Base-by-base conservation (phyloP, 306 rosid species). In the Astragalus membranaceus region DNA sequence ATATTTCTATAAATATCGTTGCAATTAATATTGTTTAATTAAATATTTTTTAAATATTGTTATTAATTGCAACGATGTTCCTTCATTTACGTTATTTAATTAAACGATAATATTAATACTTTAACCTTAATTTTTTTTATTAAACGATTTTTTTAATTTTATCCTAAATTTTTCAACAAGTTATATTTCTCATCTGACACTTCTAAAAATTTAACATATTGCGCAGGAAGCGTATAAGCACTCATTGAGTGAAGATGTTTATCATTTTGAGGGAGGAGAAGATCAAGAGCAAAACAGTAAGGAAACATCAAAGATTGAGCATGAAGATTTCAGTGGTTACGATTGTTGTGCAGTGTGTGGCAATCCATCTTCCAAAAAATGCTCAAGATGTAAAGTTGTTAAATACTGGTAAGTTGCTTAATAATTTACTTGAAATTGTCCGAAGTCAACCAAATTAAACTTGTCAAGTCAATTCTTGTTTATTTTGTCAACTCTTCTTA, bases 351-450 rank as follows among this genome's bases (percentile, higher is more conserved):
- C 72, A 16, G 76, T 70, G 47, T 77, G 81, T 62, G 81, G 81
- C 5, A 70, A 33, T 70, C 72, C 76, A 43, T 51, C 59, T 53
- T 52, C 81, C 8, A 62, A 77, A 52, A 65, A 30, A 62, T 77
- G 81, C 44, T 69, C 81, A 62, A 77, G 76, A 36, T 77, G 81
- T 49, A 77, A 69, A 69, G 26, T 52, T 53, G 63, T 62, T 26
- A 77, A 70, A 77, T 77, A 70, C 11, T 77, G 81, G 81, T 70
- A 52, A 70, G 35, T 52, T 50, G 42, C 36, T 4, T 62, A 20
- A 39, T 9, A 60, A 59, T 57, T 49, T 64, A 10, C 0, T 5
- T 47, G 58, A n/a, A 8, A 6, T 57, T 65, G 4, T n/a, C 10
- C 4, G 47, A 49, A 47, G 39, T 67, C 69, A 75, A 7, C 39